These are phyloP conservation scores for Neurospora terricola DNA, from an alignment of 495 filamentous ascomycete species.

Conservation along the genomic window DNA sequence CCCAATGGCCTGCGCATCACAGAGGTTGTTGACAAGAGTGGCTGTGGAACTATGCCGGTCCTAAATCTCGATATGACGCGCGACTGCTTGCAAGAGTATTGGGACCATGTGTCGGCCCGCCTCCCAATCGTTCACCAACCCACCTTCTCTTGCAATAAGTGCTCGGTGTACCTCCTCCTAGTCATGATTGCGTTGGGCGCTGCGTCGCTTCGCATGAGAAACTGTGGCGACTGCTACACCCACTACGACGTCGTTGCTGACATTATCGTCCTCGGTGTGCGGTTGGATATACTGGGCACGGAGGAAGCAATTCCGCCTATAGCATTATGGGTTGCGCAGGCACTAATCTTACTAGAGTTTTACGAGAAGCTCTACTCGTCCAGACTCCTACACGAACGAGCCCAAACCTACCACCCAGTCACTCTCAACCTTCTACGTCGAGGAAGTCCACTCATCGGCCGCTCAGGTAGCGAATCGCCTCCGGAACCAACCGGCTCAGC, in stretches of 20 bases:
- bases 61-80: conserved; percentile 83
- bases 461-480: conserved; percentile 80
- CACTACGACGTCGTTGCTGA: conserved; percentile 68
- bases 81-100: conserved; percentile 84
- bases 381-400: conserved; percentile 78
- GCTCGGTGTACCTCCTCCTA: conserved; percentile 69
- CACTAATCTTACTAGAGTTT: conserved; percentile 77
- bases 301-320: conserved; percentile 82
- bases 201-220: conserved; percentile 69
- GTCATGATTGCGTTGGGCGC: conserved; percentile 87
- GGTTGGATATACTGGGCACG: conserved; percentile 81
- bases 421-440: conserved; percentile 87
- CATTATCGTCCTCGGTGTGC: conserved; percentile 73
- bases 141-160: conserved; percentile 77
- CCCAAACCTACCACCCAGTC: conserved; percentile 93
- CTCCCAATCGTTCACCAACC: conserved; percentile 89
- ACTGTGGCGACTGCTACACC: conserved; percentile 56
- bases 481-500: conserved; percentile 45
- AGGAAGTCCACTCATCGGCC: conserved; percentile 83
- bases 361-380: conserved; percentile 97
- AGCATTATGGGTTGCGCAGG: conserved; percentile 90
- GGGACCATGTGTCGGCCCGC: conserved; percentile 86
- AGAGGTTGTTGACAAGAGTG: conserved; percentile 58
- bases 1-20: conserved; percentile 47
- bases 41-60: conserved; percentile 53